A percentile compares a stretch with the other conserved stretches of the same genome.
Evolutionary conservation across 768 basidiomycete genomes (phyloP).

Genomic region (Tricholoma terreum): DNA sequence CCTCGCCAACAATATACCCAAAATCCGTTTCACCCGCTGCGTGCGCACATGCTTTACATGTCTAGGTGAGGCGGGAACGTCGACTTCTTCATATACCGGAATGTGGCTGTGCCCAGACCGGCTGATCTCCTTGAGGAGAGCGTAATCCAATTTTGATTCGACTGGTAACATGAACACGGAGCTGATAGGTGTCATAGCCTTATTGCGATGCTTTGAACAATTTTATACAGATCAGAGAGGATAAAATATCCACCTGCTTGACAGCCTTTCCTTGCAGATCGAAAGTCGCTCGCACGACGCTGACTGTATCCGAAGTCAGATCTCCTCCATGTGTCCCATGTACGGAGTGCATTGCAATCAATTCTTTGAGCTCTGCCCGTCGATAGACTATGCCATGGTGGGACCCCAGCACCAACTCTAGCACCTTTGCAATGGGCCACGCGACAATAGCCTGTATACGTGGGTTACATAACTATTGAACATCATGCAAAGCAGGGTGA

Average conservation of each 20-base stretch:
- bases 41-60: slow-evolving; percentile 28
- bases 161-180: slow-evolving; percentile 88
- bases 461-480: too few species aligned
- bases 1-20: slow-evolving; percentile 86
- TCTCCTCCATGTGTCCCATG: slow-evolving; percentile 78
- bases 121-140: slow-evolving; percentile 71
- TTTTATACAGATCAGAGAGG: too few species aligned
- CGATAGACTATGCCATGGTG: slow-evolving; percentile 93
- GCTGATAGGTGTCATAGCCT: slow-evolving; percentile 81
- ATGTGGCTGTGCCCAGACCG: slow-evolving; percentile 81
- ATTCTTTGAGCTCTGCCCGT: slow-evolving; percentile 80
- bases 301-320: slow-evolving; percentile 72
- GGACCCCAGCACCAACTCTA: slow-evolving; percentile 72
- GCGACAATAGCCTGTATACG: slow-evolving; percentile 68
- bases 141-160: slow-evolving; percentile 78
- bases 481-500: background rate
- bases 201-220: background rate
- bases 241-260: slow-evolving; percentile 49
- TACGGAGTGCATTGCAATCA: slow-evolving; percentile 85
- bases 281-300: slow-evolving; percentile 86
- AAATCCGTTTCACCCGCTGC: slow-evolving; percentile 71
- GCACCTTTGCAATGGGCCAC: slow-evolving; percentile 83
- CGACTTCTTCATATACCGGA: slow-evolving; percentile 78
- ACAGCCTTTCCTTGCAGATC: slow-evolving; percentile 88
- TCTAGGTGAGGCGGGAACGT: slow-evolving; percentile 43